Evolutionary conservation across 2,329 filamentous ascomycete species (phyloP).

Genomic region (Arachnomyces sp.): DNA sequence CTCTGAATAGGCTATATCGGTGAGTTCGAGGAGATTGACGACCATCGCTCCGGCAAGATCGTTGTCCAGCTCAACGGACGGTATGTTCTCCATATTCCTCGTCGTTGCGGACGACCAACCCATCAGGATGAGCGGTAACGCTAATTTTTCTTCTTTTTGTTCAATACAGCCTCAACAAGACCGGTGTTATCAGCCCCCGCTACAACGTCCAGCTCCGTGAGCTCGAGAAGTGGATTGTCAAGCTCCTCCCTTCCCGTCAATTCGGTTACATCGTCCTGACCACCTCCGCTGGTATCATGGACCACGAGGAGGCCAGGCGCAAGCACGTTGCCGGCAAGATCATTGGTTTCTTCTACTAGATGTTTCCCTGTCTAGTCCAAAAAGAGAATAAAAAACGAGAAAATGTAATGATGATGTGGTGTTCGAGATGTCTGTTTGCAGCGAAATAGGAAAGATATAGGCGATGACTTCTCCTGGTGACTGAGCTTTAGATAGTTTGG

Average conservation of each 20-base stretch:
- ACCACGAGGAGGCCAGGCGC: conserved; percentile 98
- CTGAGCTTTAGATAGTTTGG: conserved; percentile 22
- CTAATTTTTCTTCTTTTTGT: conserved; percentile 8
- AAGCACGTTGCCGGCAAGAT: conserved; percentile 99
- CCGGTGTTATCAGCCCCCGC: conserved; percentile 96
- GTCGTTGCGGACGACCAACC: conserved; percentile 4
- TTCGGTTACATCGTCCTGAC: conserved; percentile 99
- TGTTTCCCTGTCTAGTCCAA: conserved; percentile 2
- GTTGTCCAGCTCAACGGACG: conserved; percentile 99
- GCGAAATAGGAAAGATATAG: conserved; percentile 4
- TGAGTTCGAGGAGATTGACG: conserved; percentile 98
- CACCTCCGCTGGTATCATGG: conserved; percentile 99
- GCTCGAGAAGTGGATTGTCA: conserved; percentile 99
- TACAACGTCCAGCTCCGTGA: conserved; percentile 98
- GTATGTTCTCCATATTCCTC: conserved; percentile 27
- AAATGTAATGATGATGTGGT: conserved; percentile 23
- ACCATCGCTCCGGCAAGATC: conserved; percentile 99
- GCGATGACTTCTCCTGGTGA: conserved; percentile 17
- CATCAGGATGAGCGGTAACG: background rate
- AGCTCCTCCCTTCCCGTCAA: conserved; percentile 98
- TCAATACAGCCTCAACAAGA: conserved; percentile 75
- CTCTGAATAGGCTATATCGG: conserved; percentile 78
- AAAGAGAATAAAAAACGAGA: conserved; percentile 19
- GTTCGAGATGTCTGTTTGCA: conserved; percentile 11
- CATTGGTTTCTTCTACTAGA: conserved; percentile 98